Base-by-base conservation (phyloP, 345 rosid genomes). In the Eucalyptus brandiana region DNA sequence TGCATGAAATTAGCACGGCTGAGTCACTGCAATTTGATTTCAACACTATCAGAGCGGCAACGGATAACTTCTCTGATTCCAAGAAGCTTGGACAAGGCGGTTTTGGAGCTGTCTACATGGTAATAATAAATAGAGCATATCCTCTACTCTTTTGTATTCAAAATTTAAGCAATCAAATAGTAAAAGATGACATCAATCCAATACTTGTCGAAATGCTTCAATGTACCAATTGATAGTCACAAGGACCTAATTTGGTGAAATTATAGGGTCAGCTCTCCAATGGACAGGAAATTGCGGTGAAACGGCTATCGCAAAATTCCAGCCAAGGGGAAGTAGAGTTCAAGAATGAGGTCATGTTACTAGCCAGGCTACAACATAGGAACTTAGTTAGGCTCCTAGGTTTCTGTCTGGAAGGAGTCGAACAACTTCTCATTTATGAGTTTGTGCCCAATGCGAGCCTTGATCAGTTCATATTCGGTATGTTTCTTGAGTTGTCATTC, bases 351-450 rank as follows among this genome's bases (percentile, higher is more conserved):
- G 94, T 92, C 10, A 23, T 87, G 3, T 30, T 94, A 30, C 54
- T 94, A n/a, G 94, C 94, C 18, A 91, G 72, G 90, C 93, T 92
- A 69, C 93, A 94, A 53, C 95, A 94, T 85, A 44, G 92, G 45
- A 94, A 94, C 83, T 88, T 94, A 9, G 94, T 91, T 2, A 93
- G 92, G 89, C 95, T 94, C 10, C 87, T 88, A 1, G 96, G 94
- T 26, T 94, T 93, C 50, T 93, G 93, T 89, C 42, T 93, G 37
- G 88, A 90, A 86, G 90, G 90, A 21, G 90, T 49, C 6, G 96
- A 94, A 88, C 93, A 89, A 81, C 93, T 94, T 86, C 93, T 94
- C 16, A 67, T 94, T 40, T 94, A 94, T 3, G 96, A 94, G 92
- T 93, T 90, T 42, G 85, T 93, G 80, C 94, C 96, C 6, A 93